Percentiles rank a stretch among this genome's conserved stretches.
Evolutionary conservation across 2,329 filamentous ascomycete species (phyloP).

Genomic region (Penicillium psychrosexuale): DNA sequence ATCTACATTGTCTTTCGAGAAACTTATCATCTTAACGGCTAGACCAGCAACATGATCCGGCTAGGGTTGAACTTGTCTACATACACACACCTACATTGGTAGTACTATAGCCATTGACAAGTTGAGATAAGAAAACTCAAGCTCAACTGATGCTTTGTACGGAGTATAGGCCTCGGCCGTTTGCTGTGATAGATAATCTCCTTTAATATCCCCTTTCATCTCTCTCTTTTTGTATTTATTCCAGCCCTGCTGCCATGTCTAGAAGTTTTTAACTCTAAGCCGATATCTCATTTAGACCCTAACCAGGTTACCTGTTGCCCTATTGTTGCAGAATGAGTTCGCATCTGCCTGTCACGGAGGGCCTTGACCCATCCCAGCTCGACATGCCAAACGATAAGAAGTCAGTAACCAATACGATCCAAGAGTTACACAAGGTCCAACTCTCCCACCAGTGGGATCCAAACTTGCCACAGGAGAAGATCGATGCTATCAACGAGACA

Average conservation of each 20-base stretch:
- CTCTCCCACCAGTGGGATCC: conserved; percentile 52
- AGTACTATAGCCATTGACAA: neutral
- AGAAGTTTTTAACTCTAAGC: neutral
- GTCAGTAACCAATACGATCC: neutral
- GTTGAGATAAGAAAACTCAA: neutral
- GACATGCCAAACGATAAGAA: neutral
- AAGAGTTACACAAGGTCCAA: conserved; percentile 10
- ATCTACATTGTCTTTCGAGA: neutral
- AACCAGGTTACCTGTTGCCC: neutral
- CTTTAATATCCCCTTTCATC: too few relatives aligned
- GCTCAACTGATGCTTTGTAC: neutral
- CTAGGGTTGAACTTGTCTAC: neutral
- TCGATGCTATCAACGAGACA: conserved; percentile 57
- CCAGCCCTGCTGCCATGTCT: neutral
- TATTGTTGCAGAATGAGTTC: neutral
- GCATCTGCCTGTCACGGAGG: neutral
- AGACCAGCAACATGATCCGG: neutral
- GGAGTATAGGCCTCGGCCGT: neutral
- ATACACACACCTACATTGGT: neutral
- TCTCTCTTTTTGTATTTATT: neutral
- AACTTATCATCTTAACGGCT: neutral
- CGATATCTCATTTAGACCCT: neutral
- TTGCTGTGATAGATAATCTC: neutral
- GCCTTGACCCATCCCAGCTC: neutral
- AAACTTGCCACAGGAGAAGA: conserved; percentile 57